Conservation (phyloP, 2,329 filamentous ascomycete genomes). For the Coniochaeta sp. region DNA sequence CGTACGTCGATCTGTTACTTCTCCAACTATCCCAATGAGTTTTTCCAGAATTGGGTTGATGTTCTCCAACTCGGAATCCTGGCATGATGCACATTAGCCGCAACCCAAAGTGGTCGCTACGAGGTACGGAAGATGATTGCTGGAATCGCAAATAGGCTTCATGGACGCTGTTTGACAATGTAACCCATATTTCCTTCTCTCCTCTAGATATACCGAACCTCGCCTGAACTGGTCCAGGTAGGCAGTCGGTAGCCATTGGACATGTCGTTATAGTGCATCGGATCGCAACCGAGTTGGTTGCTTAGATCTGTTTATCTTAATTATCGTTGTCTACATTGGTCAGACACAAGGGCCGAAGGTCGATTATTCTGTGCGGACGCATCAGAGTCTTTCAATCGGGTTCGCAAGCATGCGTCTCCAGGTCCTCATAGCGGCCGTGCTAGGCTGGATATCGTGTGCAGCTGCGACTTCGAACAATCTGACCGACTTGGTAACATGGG, state of each 20-base stretch:
- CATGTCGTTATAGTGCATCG: neutral
- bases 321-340: neutral
- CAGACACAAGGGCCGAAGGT: neutral
- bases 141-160: slow-evolving; percentile 2
- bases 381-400: neutral
- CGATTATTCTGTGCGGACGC: neutral
- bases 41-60: neutral
- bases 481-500: slow-evolving; percentile 39
- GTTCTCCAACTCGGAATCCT: neutral
- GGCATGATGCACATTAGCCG: neutral
- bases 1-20: neutral
- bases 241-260: neutral
- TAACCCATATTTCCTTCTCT: neutral
- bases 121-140: neutral
- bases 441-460: neutral
- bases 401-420: neutral
- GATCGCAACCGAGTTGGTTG: neutral
- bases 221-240: neutral
- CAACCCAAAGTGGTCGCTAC: neutral
- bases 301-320: neutral
- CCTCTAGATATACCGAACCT: neutral
- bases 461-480: slow-evolving; percentile 30
- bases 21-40: neutral
- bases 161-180: neutral
- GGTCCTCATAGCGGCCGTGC: neutral